A percentile compares a stretch with the other conserved stretches of the same genome.
Conservation (phyloP, 805 yeast genomes). For the Teunomyces lycoperdinae region DNA sequence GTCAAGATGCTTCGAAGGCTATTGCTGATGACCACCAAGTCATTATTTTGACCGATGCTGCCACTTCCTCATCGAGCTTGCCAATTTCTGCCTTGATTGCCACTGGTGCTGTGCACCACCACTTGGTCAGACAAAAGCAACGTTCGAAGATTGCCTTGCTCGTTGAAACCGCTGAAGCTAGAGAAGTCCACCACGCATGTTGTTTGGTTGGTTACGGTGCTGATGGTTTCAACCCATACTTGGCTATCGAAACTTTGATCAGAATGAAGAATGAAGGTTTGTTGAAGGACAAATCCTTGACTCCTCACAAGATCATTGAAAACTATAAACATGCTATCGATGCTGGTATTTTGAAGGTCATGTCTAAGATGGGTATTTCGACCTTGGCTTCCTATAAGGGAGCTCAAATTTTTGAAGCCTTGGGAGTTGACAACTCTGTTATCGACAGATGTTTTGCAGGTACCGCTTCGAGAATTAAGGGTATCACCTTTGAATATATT, state of each 20-base stretch:
- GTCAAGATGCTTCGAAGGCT: constrained; percentile 83
- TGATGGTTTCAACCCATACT: constrained; percentile 91
- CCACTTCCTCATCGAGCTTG: constrained; percentile 57
- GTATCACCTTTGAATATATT: constrained; percentile 91
- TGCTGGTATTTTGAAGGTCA: constrained; percentile 90
- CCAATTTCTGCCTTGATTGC: constrained; percentile 88
- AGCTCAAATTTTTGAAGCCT: constrained; percentile 96
- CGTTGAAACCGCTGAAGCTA: constrained; percentile 94
- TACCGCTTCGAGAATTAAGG: constrained; percentile 94
- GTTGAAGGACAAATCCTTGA: constrained; percentile 50
- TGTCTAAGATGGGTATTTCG: constrained; percentile 99
- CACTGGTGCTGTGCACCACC: constrained; percentile 96
- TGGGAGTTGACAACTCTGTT: constrained; percentile 93
- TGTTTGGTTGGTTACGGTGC: constrained; percentile 96
- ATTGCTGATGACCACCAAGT: constrained; percentile 74
- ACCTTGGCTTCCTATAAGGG: constrained; percentile 98
- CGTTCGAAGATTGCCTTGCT: constrained; percentile 92
- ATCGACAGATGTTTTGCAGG: constrained; percentile 95
- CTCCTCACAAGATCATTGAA: constrained; percentile 58
- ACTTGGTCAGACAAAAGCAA: constrained; percentile 90
- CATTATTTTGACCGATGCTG: constrained; percentile 72
- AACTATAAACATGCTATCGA: constrained; percentile 86
- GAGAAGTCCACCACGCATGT: constrained; percentile 96
- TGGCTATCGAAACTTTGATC: constrained; percentile 84
- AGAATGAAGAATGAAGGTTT: constrained; percentile 82